phyloP scores from a whole-genome alignment of 176 grass and related monocot species.

The Elymus sibiricus region DNA sequence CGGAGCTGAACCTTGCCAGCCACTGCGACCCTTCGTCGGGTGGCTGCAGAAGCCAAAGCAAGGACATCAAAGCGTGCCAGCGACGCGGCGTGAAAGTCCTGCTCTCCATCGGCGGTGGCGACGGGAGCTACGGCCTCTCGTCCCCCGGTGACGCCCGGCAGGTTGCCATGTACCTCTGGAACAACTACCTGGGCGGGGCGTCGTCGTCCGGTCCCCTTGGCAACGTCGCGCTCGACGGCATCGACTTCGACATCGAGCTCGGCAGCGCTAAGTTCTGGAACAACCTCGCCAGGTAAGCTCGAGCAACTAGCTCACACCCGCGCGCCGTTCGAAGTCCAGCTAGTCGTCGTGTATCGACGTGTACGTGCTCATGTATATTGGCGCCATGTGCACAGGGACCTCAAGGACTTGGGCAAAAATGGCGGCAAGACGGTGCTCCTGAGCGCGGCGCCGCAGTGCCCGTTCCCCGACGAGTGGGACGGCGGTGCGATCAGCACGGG shows the following conservation, averaged over 20 bases:
- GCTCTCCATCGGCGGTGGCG: slow-evolving; percentile 62
- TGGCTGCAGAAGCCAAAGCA: slow-evolving; percentile 41
- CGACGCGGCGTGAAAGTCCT: slow-evolving; percentile 59
- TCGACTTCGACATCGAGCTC: slow-evolving; percentile 81
- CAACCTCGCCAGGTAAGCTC: slow-evolving; percentile 37
- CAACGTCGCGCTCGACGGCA: slow-evolving; percentile 56
- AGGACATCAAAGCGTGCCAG: slow-evolving; percentile 57
- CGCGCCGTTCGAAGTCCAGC: background rate
- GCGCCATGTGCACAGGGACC: slow-evolving; percentile 9
- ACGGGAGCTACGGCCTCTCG: slow-evolving; percentile 47
- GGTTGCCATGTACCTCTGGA: slow-evolving; percentile 67
- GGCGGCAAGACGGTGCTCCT: slow-evolving; percentile 45
- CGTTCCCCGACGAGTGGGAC: slow-evolving; percentile 55
- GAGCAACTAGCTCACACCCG: background rate
- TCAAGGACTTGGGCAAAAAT: slow-evolving; percentile 40
- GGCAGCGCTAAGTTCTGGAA: slow-evolving; percentile 53
- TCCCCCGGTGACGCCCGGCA: slow-evolving; percentile 32
- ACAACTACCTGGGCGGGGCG: slow-evolving; percentile 54
- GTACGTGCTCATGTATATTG: too few relatives aligned
- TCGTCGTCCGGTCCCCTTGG: slow-evolving; percentile 58
- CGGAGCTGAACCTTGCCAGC: slow-evolving; percentile 48
- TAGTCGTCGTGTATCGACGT: background rate
- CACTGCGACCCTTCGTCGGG: slow-evolving; percentile 56
- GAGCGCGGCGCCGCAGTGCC: slow-evolving; percentile 78
- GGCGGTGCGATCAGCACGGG: slow-evolving; percentile 47